These are phyloP conservation scores for Teunomyces barrocoloradensis DNA, from an alignment of 805 yeast genomes.

Conservation along the genomic window DNA sequence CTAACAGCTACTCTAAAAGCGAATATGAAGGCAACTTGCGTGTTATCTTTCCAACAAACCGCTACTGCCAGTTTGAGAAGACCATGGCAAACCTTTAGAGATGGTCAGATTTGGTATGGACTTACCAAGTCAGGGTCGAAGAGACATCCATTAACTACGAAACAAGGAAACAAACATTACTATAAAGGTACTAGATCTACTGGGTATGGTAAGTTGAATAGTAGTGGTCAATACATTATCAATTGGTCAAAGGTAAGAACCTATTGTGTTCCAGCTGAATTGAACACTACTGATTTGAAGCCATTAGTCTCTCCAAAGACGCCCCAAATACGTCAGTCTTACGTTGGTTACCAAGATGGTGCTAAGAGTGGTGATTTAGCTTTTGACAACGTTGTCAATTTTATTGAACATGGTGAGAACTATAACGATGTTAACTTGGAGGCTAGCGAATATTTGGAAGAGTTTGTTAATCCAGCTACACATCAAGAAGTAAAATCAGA, in stretches of 20 bases:
- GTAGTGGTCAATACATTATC: constrained; percentile 70
- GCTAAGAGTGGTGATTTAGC: constrained; percentile 72
- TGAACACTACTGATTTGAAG: constrained; percentile 44
- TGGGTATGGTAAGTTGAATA: constrained; percentile 82
- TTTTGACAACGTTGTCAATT: constrained; percentile 69
- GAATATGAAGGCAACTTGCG: constrained; percentile 50
- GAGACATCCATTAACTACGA: constrained; percentile 81
- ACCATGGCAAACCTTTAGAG: constrained; percentile 86
- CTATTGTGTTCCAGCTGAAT: constrained; percentile 70
- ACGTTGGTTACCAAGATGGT: constrained; percentile 67
- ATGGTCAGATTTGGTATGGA: constrained; percentile 85
- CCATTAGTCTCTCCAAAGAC: constrained; percentile 77
- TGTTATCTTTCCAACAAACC: constrained; percentile 39
- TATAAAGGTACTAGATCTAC: constrained; percentile 97
- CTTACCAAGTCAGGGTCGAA: constrained; percentile 73
- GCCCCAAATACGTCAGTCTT: constrained; percentile 67
- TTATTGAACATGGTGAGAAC: constrained; percentile 67
- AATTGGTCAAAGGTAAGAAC: constrained; percentile 88
- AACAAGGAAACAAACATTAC: constrained; percentile 89
- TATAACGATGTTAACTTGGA: constrained; percentile 38
- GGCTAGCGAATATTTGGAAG: constrained; percentile 33
- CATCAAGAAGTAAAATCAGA: constrained; percentile 10
- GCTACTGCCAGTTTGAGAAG: constrained; percentile 53
- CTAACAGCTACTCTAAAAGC: neutral
- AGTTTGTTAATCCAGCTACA: constrained; percentile 30